Conservation (phyloP, 169 alveolate species). For the Besnoitia besnoiti region DNA sequence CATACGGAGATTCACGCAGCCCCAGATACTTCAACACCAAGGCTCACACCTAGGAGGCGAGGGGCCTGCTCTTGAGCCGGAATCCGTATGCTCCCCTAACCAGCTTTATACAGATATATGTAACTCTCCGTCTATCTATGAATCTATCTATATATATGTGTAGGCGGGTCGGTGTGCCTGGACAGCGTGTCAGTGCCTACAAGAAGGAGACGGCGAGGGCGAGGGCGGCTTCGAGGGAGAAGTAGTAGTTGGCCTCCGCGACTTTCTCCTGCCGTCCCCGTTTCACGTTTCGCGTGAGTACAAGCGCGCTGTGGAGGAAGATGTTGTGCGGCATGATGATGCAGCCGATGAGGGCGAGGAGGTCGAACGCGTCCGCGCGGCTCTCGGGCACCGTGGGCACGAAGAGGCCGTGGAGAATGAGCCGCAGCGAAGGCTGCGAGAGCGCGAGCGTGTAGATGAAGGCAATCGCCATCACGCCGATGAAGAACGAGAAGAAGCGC, state of each 20-base stretch:
- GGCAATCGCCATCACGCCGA: constrained; percentile 77
- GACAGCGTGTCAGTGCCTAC: not conserved
- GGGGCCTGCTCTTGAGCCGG: too few relatives aligned
- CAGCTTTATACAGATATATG: not conserved
- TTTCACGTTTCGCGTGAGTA: constrained; percentile 69
- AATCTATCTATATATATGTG: not conserved
- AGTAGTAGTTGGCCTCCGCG: constrained; percentile 54
- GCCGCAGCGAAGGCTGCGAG: constrained; percentile 71
- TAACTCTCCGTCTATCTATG: not conserved
- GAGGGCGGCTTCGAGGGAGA: constrained; percentile 24
- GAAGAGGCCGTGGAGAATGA: constrained; percentile 70
- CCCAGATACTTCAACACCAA: not conserved
- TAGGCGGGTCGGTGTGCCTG: not conserved
- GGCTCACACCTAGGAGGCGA: too few relatives aligned
- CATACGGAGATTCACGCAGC: not conserved
- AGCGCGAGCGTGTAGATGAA: constrained; percentile 71
- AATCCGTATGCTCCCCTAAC: not conserved
- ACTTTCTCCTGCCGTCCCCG: constrained; percentile 22
- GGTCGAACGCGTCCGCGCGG: constrained; percentile 24
- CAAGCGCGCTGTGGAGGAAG: constrained; percentile 78
- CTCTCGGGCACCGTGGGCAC: constrained; percentile 69
- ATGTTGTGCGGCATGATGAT: constrained; percentile 83
- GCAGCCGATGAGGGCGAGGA: constrained; percentile 77
- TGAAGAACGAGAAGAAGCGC: constrained; percentile 70
- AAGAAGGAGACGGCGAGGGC: constrained; percentile 27